Percentiles rank a stretch among this genome's conserved stretches.
These are phyloP conservation scores for Diaporthe vexans DNA, from an alignment of 2,329 filamentous ascomycete genomes.

Conservation along the genomic window DNA sequence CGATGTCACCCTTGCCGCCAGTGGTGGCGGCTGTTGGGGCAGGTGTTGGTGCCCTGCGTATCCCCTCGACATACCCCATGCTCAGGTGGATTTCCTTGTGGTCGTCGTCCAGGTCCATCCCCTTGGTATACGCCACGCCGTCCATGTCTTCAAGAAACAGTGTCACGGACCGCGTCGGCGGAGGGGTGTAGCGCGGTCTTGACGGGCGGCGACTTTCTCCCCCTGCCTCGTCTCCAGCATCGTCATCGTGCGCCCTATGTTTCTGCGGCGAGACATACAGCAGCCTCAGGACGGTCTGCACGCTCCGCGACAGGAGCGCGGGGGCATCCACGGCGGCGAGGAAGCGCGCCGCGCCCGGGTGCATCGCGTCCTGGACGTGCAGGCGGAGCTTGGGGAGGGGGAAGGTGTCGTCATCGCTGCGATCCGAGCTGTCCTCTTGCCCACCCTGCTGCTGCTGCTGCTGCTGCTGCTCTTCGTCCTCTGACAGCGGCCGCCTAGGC, in stretches of 20 bases:
- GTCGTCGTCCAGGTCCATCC: conserved; percentile 39
- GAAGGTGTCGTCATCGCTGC: conserved; percentile 48
- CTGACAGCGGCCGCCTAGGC: conserved; percentile 36
- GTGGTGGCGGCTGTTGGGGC: conserved; percentile 42
- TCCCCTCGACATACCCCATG: conserved; percentile 76
- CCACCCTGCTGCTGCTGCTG: neutral
- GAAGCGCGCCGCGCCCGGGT: conserved; percentile 76
- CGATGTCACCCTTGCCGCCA: conserved; percentile 53
- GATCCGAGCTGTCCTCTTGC: neutral
- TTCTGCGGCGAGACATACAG: conserved; percentile 72
- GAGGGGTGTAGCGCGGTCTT: conserved; percentile 49
- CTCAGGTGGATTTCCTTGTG: conserved; percentile 70
- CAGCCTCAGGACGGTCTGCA: conserved; percentile 76
- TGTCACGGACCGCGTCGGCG: conserved; percentile 86
- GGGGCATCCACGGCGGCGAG: conserved; percentile 75
- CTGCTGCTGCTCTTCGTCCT: neutral
- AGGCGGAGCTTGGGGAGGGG: conserved; percentile 70
- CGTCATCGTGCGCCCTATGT: conserved; percentile 50
- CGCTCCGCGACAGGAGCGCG: conserved; percentile 71
- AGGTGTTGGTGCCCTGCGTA: conserved; percentile 46
- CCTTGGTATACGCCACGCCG: conserved; percentile 90
- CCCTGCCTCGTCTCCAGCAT: conserved; percentile 27
- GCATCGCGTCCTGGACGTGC: conserved; percentile 69
- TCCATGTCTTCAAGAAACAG: conserved; percentile 83
- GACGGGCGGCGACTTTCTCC: neutral